Evolutionary conservation across 2,329 filamentous ascomycete species (phyloP).

Genomic region (Talaromyces funiculosus): DNA sequence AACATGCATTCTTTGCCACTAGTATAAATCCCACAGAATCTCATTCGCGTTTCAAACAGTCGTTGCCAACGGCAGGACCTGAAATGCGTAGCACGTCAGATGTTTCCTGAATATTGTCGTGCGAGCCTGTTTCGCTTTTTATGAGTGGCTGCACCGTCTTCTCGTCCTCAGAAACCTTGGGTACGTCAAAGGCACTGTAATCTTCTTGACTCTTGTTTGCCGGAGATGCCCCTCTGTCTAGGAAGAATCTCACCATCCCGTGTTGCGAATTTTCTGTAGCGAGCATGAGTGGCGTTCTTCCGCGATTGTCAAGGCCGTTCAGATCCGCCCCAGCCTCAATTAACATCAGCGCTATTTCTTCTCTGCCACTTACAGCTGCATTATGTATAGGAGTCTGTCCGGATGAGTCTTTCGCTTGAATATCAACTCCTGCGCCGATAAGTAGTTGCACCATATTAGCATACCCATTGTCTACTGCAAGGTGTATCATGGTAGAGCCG

Average conservation of each 20-base stretch:
- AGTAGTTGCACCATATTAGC: background rate
- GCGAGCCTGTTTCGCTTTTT: background rate
- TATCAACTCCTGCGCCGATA: background rate
- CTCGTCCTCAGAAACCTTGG: background rate
- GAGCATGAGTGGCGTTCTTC: background rate
- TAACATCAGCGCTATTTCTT: background rate
- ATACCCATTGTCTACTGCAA: background rate
- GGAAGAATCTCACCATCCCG: background rate
- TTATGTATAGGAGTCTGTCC: background rate
- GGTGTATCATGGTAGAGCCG: background rate
- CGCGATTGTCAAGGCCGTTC: background rate
- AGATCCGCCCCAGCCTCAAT: background rate
- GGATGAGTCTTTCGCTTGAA: background rate
- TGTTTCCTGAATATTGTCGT: background rate
- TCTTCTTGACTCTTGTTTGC: constrained; percentile 19
- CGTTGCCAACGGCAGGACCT: background rate
- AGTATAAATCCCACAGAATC: background rate
- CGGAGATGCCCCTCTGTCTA: constrained; percentile 26
- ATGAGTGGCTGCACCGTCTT: background rate
- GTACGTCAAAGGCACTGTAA: background rate
- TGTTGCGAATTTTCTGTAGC: background rate
- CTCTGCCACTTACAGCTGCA: background rate
- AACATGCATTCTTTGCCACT: background rate
- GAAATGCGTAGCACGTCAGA: background rate
- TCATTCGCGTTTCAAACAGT: background rate